phyloP scores from a whole-genome alignment of 805 yeast genomes.

The Suhomyces pyralidae region DNA sequence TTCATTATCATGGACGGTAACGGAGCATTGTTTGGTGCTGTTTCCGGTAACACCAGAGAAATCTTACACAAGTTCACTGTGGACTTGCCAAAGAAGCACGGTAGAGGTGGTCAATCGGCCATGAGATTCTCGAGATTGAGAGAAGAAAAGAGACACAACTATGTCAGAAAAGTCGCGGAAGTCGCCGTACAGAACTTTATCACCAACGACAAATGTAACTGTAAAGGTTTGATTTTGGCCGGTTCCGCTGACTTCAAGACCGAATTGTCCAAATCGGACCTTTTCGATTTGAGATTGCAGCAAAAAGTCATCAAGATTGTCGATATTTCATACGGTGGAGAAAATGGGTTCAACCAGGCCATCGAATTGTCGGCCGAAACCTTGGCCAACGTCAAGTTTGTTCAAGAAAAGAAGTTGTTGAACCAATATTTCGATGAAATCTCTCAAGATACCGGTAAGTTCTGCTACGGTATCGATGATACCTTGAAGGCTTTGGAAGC shows the following conservation, averaged over 20 bases:
- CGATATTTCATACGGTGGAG: conserved; percentile 98
- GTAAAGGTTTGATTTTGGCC: conserved; percentile 91
- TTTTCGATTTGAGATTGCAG: conserved; percentile 87
- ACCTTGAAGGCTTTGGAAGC: conserved; percentile 93
- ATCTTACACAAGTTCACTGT: conserved; percentile 92
- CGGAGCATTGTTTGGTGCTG: conserved; percentile 92
- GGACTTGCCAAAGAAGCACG: conserved; percentile 98
- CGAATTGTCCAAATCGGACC: conserved; percentile 87
- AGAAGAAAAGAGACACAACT: conserved; percentile 98
- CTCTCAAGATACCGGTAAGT: conserved; percentile 94
- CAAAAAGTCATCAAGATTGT: conserved; percentile 88
- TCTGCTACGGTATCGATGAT: conserved; percentile 96
- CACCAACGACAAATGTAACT: conserved; percentile 90
- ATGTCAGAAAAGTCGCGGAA: conserved; percentile 97
- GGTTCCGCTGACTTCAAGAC: conserved; percentile 99
- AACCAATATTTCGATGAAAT: conserved; percentile 94
- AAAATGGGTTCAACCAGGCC: conserved; percentile 99
- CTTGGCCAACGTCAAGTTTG: conserved; percentile 92
- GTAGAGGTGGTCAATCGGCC: conserved; percentile 99
- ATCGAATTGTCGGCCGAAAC: conserved; percentile 97
- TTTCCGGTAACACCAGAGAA: conserved; percentile 96
- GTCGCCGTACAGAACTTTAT: conserved; percentile 96
- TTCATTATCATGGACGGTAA: conserved; percentile 99
- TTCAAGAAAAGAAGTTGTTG: conserved; percentile 95
- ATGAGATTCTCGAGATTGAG: conserved; percentile 97